These are phyloP conservation scores for Termitomyces sp. DNA, from an alignment of 768 basidiomycete genomes.

Conservation along the genomic window DNA sequence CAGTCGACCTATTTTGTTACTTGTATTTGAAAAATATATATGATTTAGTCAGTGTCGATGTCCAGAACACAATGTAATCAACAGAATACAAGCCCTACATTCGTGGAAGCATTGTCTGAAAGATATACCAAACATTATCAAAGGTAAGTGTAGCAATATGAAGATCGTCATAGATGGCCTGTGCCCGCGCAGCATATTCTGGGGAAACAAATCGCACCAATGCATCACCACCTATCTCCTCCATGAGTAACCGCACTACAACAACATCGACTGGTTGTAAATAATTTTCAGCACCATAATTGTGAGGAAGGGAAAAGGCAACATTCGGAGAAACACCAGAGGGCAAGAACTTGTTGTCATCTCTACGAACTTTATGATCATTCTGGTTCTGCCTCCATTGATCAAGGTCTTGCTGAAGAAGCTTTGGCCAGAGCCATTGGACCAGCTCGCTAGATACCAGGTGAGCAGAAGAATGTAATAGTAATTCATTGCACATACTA, in stretches of 20 bases:
- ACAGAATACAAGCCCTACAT: not conserved
- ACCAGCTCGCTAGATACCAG: constrained; percentile 9
- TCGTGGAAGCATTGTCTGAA: constrained; percentile 1
- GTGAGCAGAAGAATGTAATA: not conserved
- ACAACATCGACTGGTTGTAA: constrained; percentile 14
- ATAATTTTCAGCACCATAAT: constrained; percentile 22
- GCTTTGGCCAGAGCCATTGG: constrained; percentile 26
- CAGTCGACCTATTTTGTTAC: no score
- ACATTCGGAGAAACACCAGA: constrained; percentile 33
- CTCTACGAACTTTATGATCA: constrained; percentile 18
- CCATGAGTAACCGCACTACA: constrained; percentile 24
- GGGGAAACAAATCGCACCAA: constrained; percentile 26
- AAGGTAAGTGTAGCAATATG: not conserved
- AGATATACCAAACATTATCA: constrained; percentile 4
- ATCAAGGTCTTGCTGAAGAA: constrained; percentile 18
- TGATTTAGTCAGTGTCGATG: no score
- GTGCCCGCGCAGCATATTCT: constrained; percentile 19
- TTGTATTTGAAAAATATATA: no score
- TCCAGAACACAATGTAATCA: no score
- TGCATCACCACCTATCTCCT: constrained; percentile 24
- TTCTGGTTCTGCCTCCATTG: not conserved
- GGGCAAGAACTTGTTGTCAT: no score
- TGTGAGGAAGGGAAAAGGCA: constrained; percentile 12
- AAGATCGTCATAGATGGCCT: not conserved
- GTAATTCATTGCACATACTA: constrained; percentile 16